Evolutionary conservation across 1,139 yeast species (phyloP).

Genomic region (Pneumocystis jirovecii): DNA sequence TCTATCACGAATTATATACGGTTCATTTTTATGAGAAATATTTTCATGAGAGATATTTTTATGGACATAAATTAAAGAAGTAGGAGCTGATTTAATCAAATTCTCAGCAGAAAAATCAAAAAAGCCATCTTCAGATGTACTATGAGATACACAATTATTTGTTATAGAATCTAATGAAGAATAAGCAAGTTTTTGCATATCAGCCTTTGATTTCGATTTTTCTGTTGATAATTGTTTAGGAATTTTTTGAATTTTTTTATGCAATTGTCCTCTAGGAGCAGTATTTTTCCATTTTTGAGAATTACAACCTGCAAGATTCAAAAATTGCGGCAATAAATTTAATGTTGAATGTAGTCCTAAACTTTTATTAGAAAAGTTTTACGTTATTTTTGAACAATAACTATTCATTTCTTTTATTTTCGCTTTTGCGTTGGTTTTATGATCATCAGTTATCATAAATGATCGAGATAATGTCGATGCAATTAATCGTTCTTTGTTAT

Average conservation of each 20-base stretch:
- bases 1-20: neutral
- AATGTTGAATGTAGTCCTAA: neutral
- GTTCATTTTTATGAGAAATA: neutral
- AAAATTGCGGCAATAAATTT: neutral
- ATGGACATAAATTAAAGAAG: neutral
- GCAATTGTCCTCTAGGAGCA: neutral
- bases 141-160: neutral
- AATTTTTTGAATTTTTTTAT: neutral
- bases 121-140: neutral
- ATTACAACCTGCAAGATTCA: neutral
- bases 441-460: slow-evolving; percentile 86
- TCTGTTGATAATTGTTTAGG: neutral
- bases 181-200: neutral
- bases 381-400: neutral
- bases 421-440: slow-evolving; percentile 34
- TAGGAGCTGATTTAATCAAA: neutral
- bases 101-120: neutral
- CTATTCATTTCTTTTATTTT: neutral
- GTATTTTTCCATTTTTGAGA: neutral
- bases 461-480: slow-evolving; percentile 61
- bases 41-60: neutral
- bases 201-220: neutral
- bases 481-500: slow-evolving; percentile 43
- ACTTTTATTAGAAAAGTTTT: neutral
- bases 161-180: neutral